Evolutionary conservation across 176 grass and related monocot species (phyloP).

Genomic region (Aegilops tauschii): DNA sequence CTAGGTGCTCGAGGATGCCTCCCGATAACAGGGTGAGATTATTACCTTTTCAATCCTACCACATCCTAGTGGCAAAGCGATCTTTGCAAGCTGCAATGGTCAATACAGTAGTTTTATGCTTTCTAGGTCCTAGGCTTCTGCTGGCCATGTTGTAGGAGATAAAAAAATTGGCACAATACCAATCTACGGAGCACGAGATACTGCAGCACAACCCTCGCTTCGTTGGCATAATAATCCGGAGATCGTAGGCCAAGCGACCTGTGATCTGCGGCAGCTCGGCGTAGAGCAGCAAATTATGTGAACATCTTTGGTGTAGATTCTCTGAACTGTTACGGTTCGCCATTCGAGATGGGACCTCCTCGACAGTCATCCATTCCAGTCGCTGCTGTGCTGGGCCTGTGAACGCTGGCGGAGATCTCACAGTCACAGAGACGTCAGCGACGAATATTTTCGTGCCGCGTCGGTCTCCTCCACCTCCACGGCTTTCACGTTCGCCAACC

Average conservation of each 20-base stretch:
- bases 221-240: too few relatives aligned
- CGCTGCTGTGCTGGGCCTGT: too few relatives aligned
- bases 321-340: neutral
- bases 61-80: neutral
- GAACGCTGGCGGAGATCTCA: too few relatives aligned
- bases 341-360: neutral
- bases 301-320: neutral
- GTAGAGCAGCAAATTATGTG: too few relatives aligned
- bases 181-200: neutral
- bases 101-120: neutral
- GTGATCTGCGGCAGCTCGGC: too few relatives aligned
- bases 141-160: neutral
- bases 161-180: neutral
- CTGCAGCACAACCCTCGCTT: too few relatives aligned
- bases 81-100: neutral
- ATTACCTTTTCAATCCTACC: neutral
- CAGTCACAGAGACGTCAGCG: neutral
- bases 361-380: too few relatives aligned
- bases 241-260: too few relatives aligned
- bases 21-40: neutral
- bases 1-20: neutral
- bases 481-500: slow-evolving; percentile 3
- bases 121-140: neutral
- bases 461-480: neutral
- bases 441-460: neutral